phyloP scores from a whole-genome alignment of 805 yeast genomes.

The Starmerella asiatica region DNA sequence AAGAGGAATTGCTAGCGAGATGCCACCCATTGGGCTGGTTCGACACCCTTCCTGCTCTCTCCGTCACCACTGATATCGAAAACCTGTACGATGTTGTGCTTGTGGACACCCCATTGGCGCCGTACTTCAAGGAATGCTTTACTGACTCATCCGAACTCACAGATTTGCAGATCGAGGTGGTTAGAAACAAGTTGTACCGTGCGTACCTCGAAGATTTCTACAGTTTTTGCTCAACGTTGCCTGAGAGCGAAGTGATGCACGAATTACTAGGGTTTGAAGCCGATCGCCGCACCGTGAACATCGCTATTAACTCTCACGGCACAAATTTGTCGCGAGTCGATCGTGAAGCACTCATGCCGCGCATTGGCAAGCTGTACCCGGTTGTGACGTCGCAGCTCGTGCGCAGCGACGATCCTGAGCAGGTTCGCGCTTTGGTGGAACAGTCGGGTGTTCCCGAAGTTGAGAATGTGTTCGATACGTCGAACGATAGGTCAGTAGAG shows the following conservation, averaged over 20 bases:
- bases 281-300: constrained; percentile 86
- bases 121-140: constrained; percentile 82
- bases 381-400: constrained; percentile 52
- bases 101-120: constrained; percentile 94
- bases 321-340: constrained; percentile 66
- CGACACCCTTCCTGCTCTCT: constrained; percentile 87
- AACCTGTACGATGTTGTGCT: constrained; percentile 84
- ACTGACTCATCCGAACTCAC: constrained; percentile 61
- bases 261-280: constrained; percentile 78
- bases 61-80: constrained; percentile 89
- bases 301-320: constrained; percentile 76
- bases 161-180: constrained; percentile 88
- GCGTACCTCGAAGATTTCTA: constrained; percentile 85
- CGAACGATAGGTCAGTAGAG: constrained; percentile 54
- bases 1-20: constrained; percentile 70
- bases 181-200: constrained; percentile 80
- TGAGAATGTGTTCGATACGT: constrained; percentile 35
- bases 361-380: constrained; percentile 70
- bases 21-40: constrained; percentile 98
- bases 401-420: constrained; percentile 73
- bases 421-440: constrained; percentile 37
- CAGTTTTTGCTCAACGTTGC: constrained; percentile 50
- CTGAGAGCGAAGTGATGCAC: constrained; percentile 59
- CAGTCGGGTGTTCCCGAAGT: constrained; percentile 22
- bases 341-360: constrained; percentile 60